Evolutionary conservation across 2,329 filamentous ascomycete species (phyloP).

Genomic region (Botryotinia globosa): DNA sequence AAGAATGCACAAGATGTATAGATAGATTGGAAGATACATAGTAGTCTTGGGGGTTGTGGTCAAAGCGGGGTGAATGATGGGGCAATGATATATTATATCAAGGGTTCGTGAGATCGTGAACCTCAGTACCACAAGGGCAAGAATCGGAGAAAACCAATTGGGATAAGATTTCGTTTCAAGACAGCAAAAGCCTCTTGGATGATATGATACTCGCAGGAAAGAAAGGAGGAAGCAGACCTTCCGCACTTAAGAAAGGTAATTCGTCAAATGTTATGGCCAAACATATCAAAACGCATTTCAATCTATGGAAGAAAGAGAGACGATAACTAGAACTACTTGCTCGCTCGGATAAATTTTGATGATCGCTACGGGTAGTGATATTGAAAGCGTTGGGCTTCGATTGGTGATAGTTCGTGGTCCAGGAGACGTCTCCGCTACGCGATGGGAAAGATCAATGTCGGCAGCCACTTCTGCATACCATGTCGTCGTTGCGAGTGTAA

Average conservation of each 20-base stretch:
- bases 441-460: not conserved
- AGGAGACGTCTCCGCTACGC: not conserved
- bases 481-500: not conserved
- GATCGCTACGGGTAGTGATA: not conserved
- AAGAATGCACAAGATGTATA: not conserved
- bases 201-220: not conserved
- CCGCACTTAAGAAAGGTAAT: not conserved
- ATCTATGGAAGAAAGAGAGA: not conserved
- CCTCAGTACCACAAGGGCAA: no score
- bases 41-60: not conserved
- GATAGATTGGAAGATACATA: not conserved
- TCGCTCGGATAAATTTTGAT: not conserved
- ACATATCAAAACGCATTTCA: not conserved
- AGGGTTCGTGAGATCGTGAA: not conserved
- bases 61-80: not conserved
- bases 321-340: not conserved
- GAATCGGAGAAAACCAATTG: not conserved
- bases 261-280: not conserved
- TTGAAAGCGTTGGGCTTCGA: not conserved
- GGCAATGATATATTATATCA: conserved; percentile 6
- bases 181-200: not conserved
- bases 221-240: not conserved
- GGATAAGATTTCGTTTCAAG: not conserved
- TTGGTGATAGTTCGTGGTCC: not conserved
- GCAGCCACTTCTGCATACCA: not conserved